These are phyloP conservation scores for Lasiodiplodia theobromae DNA, from an alignment of 2,329 filamentous ascomycete genomes.

Conservation along the genomic window DNA sequence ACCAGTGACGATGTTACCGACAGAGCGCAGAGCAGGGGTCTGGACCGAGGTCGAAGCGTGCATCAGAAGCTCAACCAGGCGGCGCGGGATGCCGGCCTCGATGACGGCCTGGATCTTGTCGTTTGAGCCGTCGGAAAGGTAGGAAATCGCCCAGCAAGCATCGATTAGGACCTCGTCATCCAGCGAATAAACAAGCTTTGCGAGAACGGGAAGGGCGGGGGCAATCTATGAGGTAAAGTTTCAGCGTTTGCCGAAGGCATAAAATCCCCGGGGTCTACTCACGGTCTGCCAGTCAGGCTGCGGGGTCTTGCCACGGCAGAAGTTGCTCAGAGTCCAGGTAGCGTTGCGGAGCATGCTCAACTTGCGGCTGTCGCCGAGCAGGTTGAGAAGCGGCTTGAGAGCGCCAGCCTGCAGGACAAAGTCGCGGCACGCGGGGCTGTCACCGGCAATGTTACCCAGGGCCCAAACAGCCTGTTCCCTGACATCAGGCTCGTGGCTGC, in stretches of 20 bases:
- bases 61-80: constrained; percentile 96
- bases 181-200: constrained; percentile 97
- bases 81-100: constrained; percentile 94
- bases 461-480: constrained; percentile 99
- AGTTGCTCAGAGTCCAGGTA: constrained; percentile 99
- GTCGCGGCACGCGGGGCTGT: constrained; percentile 96
- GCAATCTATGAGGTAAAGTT: constrained; percentile 70
- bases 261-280: constrained; percentile 51
- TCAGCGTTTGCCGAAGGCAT: background rate
- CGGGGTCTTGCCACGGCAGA: constrained; percentile 98
- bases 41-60: constrained; percentile 98
- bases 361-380: constrained; percentile 97
- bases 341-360: constrained; percentile 98
- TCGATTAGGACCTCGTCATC: constrained; percentile 99
- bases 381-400: constrained; percentile 84
- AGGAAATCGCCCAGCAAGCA: constrained; percentile 99
- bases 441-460: constrained; percentile 96
- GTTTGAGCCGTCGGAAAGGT: constrained; percentile 96
- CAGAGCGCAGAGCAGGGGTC: constrained; percentile 93
- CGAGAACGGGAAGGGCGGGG: constrained; percentile 90
- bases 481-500: constrained; percentile 95
- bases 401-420: constrained; percentile 93
- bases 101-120: constrained; percentile 99
- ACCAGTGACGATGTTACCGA: constrained; percentile 98
- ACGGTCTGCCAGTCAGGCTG: constrained; percentile 98